Percentiles rank a stretch among this genome's conserved stretches.
Conservation (phyloP, 2,329 filamentous ascomycete species). For the Phialocephala subalpina region DNA sequence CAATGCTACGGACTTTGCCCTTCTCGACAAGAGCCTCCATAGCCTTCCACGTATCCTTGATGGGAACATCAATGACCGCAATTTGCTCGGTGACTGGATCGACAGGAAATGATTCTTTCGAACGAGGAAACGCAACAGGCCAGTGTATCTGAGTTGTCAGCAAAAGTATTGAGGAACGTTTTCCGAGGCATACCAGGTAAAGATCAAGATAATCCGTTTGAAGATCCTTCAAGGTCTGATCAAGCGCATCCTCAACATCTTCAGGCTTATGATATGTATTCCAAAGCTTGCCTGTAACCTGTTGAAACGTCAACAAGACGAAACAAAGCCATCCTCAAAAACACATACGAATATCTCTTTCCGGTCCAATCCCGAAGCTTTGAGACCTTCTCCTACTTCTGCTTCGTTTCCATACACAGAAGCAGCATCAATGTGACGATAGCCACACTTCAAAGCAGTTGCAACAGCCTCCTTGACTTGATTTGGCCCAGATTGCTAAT, state of each 20-base stretch:
- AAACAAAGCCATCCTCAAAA: conserved; percentile 35
- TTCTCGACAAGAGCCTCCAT: conserved; percentile 50
- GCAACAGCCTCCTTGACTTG: conserved; percentile 57
- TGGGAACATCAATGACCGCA: conserved; percentile 32
- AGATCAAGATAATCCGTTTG: conserved; percentile 61
- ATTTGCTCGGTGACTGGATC: conserved; percentile 28
- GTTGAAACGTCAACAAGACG: background rate
- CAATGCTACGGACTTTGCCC: conserved; percentile 55
- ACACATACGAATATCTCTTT: conserved; percentile 45
- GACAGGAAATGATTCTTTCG: conserved; percentile 29
- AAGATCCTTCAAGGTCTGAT: conserved; percentile 57
- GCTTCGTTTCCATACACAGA: conserved; percentile 53
- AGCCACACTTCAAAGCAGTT: conserved; percentile 45
- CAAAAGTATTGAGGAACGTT: background rate
- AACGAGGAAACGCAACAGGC: conserved; percentile 33
- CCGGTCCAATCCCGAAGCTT: conserved; percentile 47
- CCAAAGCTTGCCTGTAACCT: conserved; percentile 66
- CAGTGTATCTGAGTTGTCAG: conserved; percentile 49
- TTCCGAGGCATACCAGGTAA: conserved; percentile 55
- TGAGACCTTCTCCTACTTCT: conserved; percentile 51
- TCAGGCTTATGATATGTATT: conserved; percentile 52
- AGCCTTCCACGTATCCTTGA: conserved; percentile 48
- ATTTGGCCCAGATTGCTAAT: conserved; percentile 40
- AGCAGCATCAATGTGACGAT: conserved; percentile 56
- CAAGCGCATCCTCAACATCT: conserved; percentile 54